Percentiles rank a stretch among this genome's conserved stretches.
Evolutionary conservation across 2,329 filamentous ascomycete species (phyloP).

Genomic region (Colletotrichum ledebouriae): DNA sequence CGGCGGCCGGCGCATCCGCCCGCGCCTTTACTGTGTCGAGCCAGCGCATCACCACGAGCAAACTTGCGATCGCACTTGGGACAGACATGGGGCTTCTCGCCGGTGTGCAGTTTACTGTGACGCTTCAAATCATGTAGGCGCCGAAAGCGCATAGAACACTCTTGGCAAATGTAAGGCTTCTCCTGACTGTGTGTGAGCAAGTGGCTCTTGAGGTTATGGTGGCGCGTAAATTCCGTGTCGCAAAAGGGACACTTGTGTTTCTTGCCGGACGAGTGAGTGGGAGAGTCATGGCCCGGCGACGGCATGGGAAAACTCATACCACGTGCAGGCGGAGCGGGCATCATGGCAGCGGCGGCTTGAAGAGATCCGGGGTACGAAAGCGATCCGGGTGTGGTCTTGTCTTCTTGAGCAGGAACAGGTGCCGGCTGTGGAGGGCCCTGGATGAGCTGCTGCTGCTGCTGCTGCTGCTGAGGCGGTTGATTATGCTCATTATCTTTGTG

Average conservation of each 20-base stretch:
- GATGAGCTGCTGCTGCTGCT: constrained; percentile 53
- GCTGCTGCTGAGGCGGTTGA: constrained; percentile 47
- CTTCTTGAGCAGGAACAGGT: constrained; percentile 63
- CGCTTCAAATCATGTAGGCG: constrained; percentile 95
- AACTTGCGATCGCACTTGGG: constrained; percentile 96
- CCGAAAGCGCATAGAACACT: constrained; percentile 93
- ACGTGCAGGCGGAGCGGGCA: constrained; percentile 61
- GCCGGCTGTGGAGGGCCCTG: constrained; percentile 54
- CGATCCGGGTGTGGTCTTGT: constrained; percentile 63
- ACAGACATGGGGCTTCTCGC: constrained; percentile 94
- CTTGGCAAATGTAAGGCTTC: constrained; percentile 94
- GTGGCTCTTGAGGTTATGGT: constrained; percentile 98
- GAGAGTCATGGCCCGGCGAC: constrained; percentile 58
- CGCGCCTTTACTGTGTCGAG: constrained; percentile 94
- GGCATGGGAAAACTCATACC: constrained; percentile 72
- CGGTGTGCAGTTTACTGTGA: constrained; percentile 96
- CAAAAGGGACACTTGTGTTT: constrained; percentile 98
- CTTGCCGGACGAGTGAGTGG: constrained; percentile 74
- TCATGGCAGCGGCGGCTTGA: constrained; percentile 54
- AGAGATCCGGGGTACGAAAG: constrained; percentile 69
- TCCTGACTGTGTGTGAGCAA: constrained; percentile 98
- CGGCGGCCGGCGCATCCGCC: constrained; percentile 94
- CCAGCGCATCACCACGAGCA: constrained; percentile 93
- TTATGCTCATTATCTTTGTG: constrained; percentile 51
- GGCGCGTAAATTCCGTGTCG: constrained; percentile 94